Base-by-base conservation (phyloP, 495 filamentous ascomycete genomes). In the Chaetomium tenue region DNA sequence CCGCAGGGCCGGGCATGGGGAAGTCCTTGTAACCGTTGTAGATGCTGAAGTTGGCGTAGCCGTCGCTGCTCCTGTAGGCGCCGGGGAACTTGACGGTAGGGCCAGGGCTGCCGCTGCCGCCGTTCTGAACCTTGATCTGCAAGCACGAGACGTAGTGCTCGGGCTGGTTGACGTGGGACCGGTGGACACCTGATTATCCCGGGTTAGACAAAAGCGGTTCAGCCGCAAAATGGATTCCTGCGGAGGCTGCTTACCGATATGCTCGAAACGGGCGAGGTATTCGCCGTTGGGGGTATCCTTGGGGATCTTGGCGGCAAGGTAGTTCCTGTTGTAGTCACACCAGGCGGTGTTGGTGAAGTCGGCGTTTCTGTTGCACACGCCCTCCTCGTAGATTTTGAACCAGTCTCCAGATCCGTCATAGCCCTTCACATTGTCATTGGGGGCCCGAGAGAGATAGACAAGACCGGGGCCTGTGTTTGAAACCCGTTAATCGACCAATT, bases 281-380 rank as follows among this genome's bases (percentile, higher is more conserved):
- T 52, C 50, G 50, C 50, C 50, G 50, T 52, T 52, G 50, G 23
- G 50, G 12, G 50, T 52, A 16, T 52, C 23, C 50, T 52, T 52
- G 23, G 50, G 50, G 13, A 52, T 28, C 50, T 16, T 26, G 23
- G 50, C 50, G 25, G 50, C 50, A 13, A 52, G 22, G 8, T 0
- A 28, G 23, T 52, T 52, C 48, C 9, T 26, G 23, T 16, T 3
- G 15, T 52, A 7, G 15, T 5, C 22, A 25, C 50, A 52, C 50
- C 50, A 52, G 5, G 50, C 50, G 25, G 13, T 52, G 23, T 13
- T 28, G 50, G 50, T 52, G 50, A 52, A 52, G 50, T 52, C 50
- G 50, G 23, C 50, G 25, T 13, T 13, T 13, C 16, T 5, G 50
- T 52, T 52, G 25, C 50, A 52, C 1, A 52, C 50, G 23, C 25